These are phyloP conservation scores for Lecanicillium sp. DNA, from an alignment of 2,329 filamentous ascomycete species.

Conservation along the genomic window DNA sequence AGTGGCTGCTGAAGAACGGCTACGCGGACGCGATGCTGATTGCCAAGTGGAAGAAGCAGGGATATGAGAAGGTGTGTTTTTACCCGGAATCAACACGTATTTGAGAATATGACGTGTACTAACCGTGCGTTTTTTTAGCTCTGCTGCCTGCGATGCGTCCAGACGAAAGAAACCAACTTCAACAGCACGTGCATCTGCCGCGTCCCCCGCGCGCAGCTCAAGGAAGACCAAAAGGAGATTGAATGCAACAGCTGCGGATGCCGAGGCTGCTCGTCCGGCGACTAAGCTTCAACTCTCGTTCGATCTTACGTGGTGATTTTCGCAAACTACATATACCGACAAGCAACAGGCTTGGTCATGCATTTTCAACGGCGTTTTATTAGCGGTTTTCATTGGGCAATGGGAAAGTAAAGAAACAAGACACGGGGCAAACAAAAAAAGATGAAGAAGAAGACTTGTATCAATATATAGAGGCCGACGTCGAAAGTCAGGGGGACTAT, in stretches of 20 bases:
- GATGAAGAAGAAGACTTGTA: neutral
- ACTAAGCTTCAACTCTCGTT: slow-evolving; percentile 41
- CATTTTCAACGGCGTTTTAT: slow-evolving; percentile 9
- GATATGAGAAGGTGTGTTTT: slow-evolving; percentile 80
- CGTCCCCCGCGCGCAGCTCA: slow-evolving; percentile 82
- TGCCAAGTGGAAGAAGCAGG: slow-evolving; percentile 99
- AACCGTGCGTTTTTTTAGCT: slow-evolving; percentile 46
- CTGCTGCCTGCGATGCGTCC: slow-evolving; percentile 91
- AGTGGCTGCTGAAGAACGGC: slow-evolving; percentile 92
- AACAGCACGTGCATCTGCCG: slow-evolving; percentile 96
- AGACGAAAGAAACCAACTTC: slow-evolving; percentile 99
- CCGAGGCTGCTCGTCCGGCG: slow-evolving; percentile 79
- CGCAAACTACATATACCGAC: neutral
- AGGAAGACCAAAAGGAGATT: slow-evolving; percentile 74
- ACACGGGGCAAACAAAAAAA: too few species aligned
- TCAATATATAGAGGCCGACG: neutral
- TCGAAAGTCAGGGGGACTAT: too few species aligned
- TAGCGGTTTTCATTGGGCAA: slow-evolving; percentile 8
- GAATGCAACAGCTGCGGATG: slow-evolving; percentile 96
- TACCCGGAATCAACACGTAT: neutral
- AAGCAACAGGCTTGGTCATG: neutral
- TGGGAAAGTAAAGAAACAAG: too few species aligned
- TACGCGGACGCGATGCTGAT: slow-evolving; percentile 95
- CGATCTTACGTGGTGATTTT: neutral
- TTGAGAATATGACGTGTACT: slow-evolving; percentile 16